Percentiles rank a stretch among this genome's conserved stretches.
These are phyloP conservation scores for Tolypocladium paradoxum DNA, from an alignment of 2,329 filamentous ascomycete species.

Conservation along the genomic window DNA sequence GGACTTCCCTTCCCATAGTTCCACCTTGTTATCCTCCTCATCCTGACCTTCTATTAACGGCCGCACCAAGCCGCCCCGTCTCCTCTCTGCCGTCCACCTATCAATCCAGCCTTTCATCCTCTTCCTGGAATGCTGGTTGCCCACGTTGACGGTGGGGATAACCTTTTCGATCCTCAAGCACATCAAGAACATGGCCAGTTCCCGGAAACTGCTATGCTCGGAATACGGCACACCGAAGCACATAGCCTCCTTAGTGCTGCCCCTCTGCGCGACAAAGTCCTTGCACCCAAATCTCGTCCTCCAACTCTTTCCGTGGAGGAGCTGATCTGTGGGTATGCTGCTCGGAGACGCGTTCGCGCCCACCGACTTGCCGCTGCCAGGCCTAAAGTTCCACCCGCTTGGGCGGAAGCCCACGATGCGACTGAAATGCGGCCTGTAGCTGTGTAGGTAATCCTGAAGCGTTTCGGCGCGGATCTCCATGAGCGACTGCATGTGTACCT, in stretches of 20 bases:
- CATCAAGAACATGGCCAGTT: slow-evolving; percentile 89
- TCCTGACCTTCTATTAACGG: slow-evolving; percentile 30
- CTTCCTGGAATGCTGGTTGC: slow-evolving; percentile 43
- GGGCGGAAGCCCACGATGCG: slow-evolving; percentile 86
- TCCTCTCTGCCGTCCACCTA: slow-evolving; percentile 48
- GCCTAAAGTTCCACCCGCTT: slow-evolving; percentile 87
- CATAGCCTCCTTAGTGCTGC: slow-evolving; percentile 69
- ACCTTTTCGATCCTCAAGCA: slow-evolving; percentile 77
- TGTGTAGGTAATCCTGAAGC: slow-evolving; percentile 75
- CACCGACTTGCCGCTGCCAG: slow-evolving; percentile 45
- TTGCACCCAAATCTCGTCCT: slow-evolving; percentile 57
- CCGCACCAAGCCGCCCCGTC: slow-evolving; percentile 40
- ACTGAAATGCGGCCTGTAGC: slow-evolving; percentile 70
- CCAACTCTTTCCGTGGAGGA: slow-evolving; percentile 58
- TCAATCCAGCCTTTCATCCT: slow-evolving; percentile 58
- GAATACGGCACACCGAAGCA: slow-evolving; percentile 94
- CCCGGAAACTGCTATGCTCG: slow-evolving; percentile 90
- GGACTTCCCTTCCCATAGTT: slow-evolving; percentile 28
- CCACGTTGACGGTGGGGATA: slow-evolving; percentile 84
- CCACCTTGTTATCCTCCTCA: slow-evolving; percentile 13
- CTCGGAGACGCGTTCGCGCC: slow-evolving; percentile 38
- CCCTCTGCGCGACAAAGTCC: slow-evolving; percentile 72
- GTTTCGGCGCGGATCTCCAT: slow-evolving; percentile 92
- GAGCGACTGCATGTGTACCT: slow-evolving; percentile 95
- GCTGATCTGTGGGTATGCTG: slow-evolving; percentile 36